A percentile compares a stretch with the other conserved stretches of the same genome.
Evolutionary conservation across 495 filamentous ascomycete species (phyloP).

Genomic region (Poronia punctata): DNA sequence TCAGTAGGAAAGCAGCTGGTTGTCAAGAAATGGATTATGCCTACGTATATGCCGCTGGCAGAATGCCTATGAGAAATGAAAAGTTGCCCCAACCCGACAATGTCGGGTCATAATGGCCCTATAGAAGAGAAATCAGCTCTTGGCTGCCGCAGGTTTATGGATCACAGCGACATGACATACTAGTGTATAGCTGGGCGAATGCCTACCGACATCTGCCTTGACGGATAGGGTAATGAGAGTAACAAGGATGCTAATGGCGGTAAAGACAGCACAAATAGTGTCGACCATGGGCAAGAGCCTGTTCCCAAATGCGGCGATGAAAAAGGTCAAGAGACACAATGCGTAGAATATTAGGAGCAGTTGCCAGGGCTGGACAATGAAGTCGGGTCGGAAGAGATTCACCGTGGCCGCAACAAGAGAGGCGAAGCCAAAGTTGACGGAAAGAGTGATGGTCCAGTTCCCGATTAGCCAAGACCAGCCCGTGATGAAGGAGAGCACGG

Average conservation of each 20-base stretch:
- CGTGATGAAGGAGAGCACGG: conserved; percentile 50
- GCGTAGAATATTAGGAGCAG: conserved; percentile 51
- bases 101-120: conserved; percentile 47
- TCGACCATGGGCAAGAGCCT: conserved; percentile 47
- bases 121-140: conserved; percentile 36
- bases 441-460: conserved; percentile 52
- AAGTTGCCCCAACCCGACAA: conserved; percentile 47
- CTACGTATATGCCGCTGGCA: conserved; percentile 45
- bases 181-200: conserved; percentile 30
- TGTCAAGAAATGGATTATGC: background rate
- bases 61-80: conserved; percentile 50
- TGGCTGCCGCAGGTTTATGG: conserved; percentile 36
- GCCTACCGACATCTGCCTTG: conserved; percentile 46
- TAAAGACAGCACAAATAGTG: conserved; percentile 38
- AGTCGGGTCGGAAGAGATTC: conserved; percentile 37
- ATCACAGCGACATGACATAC: conserved; percentile 34
- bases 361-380: conserved; percentile 37
- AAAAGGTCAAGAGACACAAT: conserved; percentile 44
- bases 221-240: conserved; percentile 44
- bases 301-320: conserved; percentile 50
- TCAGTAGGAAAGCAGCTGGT: background rate
- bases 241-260: conserved; percentile 23
- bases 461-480: conserved; percentile 50
- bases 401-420: conserved; percentile 47
- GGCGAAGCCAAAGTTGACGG: conserved; percentile 51